A percentile compares a stretch with the other conserved stretches of the same genome.
These are phyloP conservation scores for Albatrellus ellisii DNA, from an alignment of 768 basidiomycete species.

Conservation along the genomic window DNA sequence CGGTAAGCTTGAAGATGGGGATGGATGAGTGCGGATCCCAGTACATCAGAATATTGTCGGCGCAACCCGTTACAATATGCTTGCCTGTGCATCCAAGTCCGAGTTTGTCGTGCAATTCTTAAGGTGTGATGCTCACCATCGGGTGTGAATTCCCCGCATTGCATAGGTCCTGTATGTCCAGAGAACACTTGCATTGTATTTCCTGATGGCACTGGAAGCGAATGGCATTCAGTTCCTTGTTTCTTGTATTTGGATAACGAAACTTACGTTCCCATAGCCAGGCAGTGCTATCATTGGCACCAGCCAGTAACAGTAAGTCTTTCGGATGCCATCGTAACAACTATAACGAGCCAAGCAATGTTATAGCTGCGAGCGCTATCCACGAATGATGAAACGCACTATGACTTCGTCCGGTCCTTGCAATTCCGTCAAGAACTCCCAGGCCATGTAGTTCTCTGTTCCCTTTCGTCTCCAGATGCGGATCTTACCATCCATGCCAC, in stretches of 20 bases:
- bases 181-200: constrained; percentile 94
- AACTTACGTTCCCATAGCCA: constrained; percentile 97
- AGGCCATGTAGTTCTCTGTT: constrained; percentile 56
- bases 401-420: constrained; percentile 94
- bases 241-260: background rate
- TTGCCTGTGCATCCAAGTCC: constrained; percentile 40
- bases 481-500: constrained; percentile 96
- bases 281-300: constrained; percentile 84
- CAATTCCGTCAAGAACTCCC: constrained; percentile 92
- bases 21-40: constrained; percentile 82
- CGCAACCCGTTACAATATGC: constrained; percentile 78
- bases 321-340: constrained; percentile 96
- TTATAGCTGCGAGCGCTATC: background rate
- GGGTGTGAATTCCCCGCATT: constrained; percentile 85
- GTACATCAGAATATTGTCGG: constrained; percentile 67
- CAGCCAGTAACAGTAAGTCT: constrained; percentile 77
- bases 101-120: background rate
- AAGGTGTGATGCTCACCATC: constrained; percentile 39
- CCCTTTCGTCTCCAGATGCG: constrained; percentile 84
- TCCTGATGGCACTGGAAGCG: constrained; percentile 85
- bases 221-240: constrained; percentile 1
- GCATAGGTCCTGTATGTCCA: constrained; percentile 74
- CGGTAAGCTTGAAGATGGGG: constrained; percentile 71
- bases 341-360: constrained; percentile 28
- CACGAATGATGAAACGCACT: constrained; percentile 30